A percentile compares a stretch with the other conserved stretches of the same genome.
Evolutionary conservation across 345 rosid species (phyloP).

Genomic region (Cardamine chenopodiifolia): DNA sequence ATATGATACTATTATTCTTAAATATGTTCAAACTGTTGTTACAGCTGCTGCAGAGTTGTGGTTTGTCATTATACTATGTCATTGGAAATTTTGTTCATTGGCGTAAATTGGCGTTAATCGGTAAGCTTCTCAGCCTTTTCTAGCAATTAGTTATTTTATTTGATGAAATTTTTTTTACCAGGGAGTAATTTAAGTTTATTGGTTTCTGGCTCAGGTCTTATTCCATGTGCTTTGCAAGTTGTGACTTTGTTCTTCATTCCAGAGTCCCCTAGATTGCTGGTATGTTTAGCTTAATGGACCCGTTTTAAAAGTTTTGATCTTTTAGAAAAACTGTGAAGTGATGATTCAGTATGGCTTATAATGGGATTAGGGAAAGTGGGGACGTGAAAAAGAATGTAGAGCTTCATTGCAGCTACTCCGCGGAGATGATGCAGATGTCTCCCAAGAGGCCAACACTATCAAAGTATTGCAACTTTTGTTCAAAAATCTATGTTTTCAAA

Average conservation of each 20-base stretch:
- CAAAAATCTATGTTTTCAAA: background rate
- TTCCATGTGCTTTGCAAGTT: constrained; percentile 49
- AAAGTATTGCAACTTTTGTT: constrained; percentile 41
- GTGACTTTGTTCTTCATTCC: constrained; percentile 54
- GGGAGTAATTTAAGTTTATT: background rate
- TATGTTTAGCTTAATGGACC: constrained; percentile 19
- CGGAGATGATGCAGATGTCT: constrained; percentile 56
- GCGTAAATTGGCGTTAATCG: constrained; percentile 45
- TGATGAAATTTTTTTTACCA: background rate
- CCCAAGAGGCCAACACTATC: constrained; percentile 59
- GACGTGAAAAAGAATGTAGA: constrained; percentile 55
- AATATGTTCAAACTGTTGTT: background rate
- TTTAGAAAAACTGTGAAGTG: background rate
- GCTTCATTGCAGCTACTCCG: constrained; percentile 54
- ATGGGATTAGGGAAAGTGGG: constrained; percentile 49
- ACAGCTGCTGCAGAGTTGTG: constrained; percentile 47
- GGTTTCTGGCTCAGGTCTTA: constrained; percentile 22
- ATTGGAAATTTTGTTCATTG: constrained; percentile 45
- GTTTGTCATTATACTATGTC: constrained; percentile 37
- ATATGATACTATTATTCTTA: constrained; percentile 9
- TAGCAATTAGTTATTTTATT: background rate
- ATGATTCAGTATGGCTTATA: background rate
- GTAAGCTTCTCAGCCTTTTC: constrained; percentile 20
- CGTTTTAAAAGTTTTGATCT: background rate
- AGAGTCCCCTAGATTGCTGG: constrained; percentile 64